Conservation (phyloP, 352 stramenopile genomes). For the Phytophthora kernoviae region DNA sequence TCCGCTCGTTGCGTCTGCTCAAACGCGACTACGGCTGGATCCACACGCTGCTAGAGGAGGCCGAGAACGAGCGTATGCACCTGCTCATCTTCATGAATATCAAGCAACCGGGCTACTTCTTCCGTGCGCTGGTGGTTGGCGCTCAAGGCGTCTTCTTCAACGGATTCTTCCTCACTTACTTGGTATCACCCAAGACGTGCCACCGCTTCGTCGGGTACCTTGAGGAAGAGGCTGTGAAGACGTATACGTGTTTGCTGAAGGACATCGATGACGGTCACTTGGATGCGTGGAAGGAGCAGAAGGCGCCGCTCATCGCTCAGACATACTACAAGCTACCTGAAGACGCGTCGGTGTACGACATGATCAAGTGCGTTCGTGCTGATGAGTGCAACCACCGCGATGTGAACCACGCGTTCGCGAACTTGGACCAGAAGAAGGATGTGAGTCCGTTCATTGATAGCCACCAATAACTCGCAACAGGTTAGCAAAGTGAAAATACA, state of each 20-base stretch:
- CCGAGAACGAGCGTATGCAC: conserved; percentile 95
- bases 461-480: conserved; percentile 16
- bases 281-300: conserved; percentile 60
- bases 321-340: conserved; percentile 89
- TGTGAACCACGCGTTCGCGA: conserved; percentile 86
- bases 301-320: conserved; percentile 70
- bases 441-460: conserved; percentile 48
- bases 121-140: conserved; percentile 81
- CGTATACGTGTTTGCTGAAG: conserved; percentile 90
- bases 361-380: conserved; percentile 84
- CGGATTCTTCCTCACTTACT: conserved; percentile 85
- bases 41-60: conserved; percentile 90
- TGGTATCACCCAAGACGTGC: conserved; percentile 84
- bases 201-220: conserved; percentile 94
- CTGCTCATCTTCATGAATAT: conserved; percentile 91
- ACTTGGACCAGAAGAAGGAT: conserved; percentile 56
- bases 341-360: conserved; percentile 72
- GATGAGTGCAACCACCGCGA: conserved; percentile 90
- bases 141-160: conserved; percentile 90
- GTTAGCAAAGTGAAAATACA: background rate
- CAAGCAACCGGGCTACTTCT: conserved; percentile 80
- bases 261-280: conserved; percentile 87
- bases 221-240: conserved; percentile 91
- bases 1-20: conserved; percentile 86
- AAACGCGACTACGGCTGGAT: conserved; percentile 92